These are phyloP conservation scores for Phoenix roebelenii DNA, from an alignment of 176 grass and related monocot species.

Conservation along the genomic window DNA sequence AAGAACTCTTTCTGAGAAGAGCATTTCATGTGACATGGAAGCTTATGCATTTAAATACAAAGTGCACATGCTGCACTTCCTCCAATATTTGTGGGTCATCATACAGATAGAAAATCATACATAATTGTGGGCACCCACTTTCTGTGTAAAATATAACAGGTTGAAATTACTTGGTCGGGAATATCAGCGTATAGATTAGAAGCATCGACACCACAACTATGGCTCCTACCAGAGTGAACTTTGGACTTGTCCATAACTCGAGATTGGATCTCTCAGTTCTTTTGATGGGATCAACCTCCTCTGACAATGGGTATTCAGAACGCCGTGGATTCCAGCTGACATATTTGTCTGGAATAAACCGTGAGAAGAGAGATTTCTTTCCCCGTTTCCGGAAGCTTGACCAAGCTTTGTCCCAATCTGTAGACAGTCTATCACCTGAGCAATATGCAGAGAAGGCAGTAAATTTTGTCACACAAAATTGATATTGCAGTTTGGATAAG, in stretches of 20 bases:
- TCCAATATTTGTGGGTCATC: too few species aligned
- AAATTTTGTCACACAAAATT: too few species aligned
- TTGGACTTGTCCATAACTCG: slow-evolving; percentile 81
- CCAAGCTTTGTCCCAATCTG: slow-evolving; percentile 94
- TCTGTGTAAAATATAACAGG: too few species aligned
- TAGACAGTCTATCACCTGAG: slow-evolving; percentile 58
- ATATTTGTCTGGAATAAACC: slow-evolving; percentile 71
- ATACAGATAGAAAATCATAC: too few species aligned
- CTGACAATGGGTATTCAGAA: slow-evolving; percentile 68
- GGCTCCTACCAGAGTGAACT: slow-evolving; percentile 69
- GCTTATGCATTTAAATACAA: too few species aligned
- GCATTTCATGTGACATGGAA: too few species aligned
- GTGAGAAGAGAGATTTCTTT: slow-evolving; percentile 71
- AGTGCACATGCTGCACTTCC: too few species aligned
- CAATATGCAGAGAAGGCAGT: not conserved
- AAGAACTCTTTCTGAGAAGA: too few species aligned
- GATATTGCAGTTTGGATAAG: too few species aligned
- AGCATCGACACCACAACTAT: slow-evolving; percentile 67
- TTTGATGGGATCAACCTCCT: slow-evolving; percentile 90
- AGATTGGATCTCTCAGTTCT: slow-evolving; percentile 83
- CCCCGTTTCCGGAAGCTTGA: slow-evolving; percentile 58
- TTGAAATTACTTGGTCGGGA: slow-evolving; percentile 53
- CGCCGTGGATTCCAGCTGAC: slow-evolving; percentile 76
- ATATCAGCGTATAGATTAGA: slow-evolving; percentile 61
- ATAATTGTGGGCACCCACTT: too few species aligned